Evolutionary conservation across 2,329 filamentous ascomycete species (phyloP).

Genomic region (Amauroascus verrucosus): DNA sequence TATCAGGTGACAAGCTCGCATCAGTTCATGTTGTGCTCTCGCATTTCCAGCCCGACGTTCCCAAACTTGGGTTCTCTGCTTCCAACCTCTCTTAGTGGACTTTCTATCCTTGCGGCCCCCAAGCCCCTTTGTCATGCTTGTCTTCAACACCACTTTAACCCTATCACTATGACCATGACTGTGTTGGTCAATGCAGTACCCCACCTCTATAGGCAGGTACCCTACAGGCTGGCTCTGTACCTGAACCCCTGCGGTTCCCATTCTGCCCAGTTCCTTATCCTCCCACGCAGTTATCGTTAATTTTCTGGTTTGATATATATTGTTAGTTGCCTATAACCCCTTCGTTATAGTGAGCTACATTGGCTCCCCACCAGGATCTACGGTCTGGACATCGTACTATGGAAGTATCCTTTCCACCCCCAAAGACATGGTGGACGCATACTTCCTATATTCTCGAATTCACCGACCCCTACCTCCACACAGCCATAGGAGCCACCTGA

Average conservation of each 20-base stretch:
- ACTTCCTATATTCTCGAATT: background rate
- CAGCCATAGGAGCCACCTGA: background rate
- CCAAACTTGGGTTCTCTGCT: constrained; percentile 2
- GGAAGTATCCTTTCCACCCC: constrained; percentile 1
- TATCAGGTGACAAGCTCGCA: constrained; percentile 3
- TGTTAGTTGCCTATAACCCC: background rate
- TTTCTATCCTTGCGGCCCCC: constrained; percentile 4
- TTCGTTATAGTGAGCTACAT: background rate
- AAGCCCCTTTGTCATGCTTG: background rate
- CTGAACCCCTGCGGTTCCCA: background rate
- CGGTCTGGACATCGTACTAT: constrained; percentile 1
- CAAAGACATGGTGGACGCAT: background rate
- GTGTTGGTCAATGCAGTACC: constrained; percentile 8
- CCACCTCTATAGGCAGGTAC: background rate
- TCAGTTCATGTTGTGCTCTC: constrained; percentile 1
- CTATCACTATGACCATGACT: background rate
- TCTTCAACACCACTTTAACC: background rate
- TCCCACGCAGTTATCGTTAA: background rate
- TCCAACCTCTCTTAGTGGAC: background rate
- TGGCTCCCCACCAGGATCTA: background rate
- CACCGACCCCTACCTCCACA: background rate
- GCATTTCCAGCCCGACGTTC: background rate
- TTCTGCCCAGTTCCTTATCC: background rate
- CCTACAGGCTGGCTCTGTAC: background rate
- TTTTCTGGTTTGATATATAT: constrained; percentile 10